phyloP scores from a whole-genome alignment of 1,284 basidiomycete genomes.

The Tilletiopsis washingtonensis region DNA sequence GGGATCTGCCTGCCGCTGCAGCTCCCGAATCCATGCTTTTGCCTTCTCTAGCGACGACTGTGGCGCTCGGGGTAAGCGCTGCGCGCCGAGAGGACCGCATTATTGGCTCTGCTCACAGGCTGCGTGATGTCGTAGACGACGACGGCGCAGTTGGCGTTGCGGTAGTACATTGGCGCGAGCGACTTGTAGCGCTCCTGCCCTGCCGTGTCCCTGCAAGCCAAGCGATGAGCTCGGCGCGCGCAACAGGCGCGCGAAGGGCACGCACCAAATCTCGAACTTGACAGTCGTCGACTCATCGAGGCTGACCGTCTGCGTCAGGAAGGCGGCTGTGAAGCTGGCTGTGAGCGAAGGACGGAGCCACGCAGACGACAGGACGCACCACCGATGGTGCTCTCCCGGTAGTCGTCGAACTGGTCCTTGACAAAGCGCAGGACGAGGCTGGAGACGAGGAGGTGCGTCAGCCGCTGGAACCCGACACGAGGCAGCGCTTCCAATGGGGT shows the following conservation, averaged over 20 bases:
- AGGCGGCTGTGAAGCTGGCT: conserved; percentile 67
- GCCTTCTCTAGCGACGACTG: conserved; percentile 76
- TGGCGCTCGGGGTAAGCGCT: not conserved
- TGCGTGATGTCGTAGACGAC: conserved; percentile 46
- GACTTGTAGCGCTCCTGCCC: conserved; percentile 74
- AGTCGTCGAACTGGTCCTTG: conserved; percentile 95
- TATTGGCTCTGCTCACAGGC: conserved; percentile 9
- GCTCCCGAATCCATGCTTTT: conserved; percentile 88
- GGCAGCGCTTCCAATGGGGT: not conserved
- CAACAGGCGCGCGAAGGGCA: not conserved
- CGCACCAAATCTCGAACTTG: conserved; percentile 94
- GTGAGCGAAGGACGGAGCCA: not conserved
- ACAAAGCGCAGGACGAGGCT: conserved; percentile 87
- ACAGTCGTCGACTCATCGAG: conserved; percentile 81
- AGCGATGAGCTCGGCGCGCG: too few species aligned
- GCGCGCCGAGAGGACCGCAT: not conserved
- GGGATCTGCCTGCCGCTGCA: conserved; percentile 93
- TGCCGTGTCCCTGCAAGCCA: conserved; percentile 55
- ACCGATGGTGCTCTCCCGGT: conserved; percentile 59
- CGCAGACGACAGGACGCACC: conserved; percentile 8
- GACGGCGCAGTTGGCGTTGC: conserved; percentile 46
- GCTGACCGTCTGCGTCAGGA: conserved; percentile 88
- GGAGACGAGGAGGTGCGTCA: not conserved
- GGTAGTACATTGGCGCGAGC: conserved; percentile 47
- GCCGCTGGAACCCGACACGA: not conserved